Percentiles rank a stretch among this genome's conserved stretches.
Conservation (phyloP, 192 early-diverging fungal genomes). For the Backusella sp. region DNA sequence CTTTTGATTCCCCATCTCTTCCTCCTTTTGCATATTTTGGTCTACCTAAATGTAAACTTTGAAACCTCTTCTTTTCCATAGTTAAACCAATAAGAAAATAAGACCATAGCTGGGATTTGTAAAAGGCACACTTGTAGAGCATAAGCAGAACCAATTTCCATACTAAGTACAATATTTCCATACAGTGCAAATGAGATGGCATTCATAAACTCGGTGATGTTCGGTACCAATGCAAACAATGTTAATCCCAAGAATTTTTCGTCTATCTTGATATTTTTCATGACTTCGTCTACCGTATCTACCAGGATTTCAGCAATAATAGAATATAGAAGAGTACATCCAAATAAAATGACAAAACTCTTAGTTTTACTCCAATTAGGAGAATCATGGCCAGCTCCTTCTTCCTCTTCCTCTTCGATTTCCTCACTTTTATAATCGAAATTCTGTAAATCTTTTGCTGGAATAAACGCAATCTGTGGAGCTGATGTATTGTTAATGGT, state of each 20-base stretch:
- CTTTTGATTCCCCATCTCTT: not conserved
- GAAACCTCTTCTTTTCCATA: conserved; percentile 30
- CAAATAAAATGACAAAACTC: conserved; percentile 74
- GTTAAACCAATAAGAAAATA: conserved; percentile 69
- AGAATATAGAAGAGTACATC: conserved; percentile 80
- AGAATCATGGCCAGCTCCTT: conserved; percentile 82
- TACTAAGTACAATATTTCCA: conserved; percentile 72
- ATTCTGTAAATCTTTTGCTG: conserved; percentile 55
- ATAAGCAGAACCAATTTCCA: conserved; percentile 97
- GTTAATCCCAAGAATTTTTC: conserved; percentile 94
- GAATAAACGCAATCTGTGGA: conserved; percentile 24
- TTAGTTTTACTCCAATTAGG: conserved; percentile 90
- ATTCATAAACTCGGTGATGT: conserved; percentile 92
- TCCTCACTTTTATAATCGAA: not conserved
- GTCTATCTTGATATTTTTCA: conserved; percentile 62
- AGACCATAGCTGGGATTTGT: conserved; percentile 93
- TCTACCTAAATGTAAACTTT: conserved; percentile 37
- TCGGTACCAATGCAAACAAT: conserved; percentile 93
- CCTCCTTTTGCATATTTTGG: not conserved
- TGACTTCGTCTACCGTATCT: conserved; percentile 77
- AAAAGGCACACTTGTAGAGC: conserved; percentile 94
- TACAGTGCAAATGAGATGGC: conserved; percentile 94
- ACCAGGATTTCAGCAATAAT: conserved; percentile 94
- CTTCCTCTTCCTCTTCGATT: conserved; percentile 46
- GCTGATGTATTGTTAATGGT: not conserved